Evolutionary conservation across 2,329 filamentous ascomycete genomes (phyloP), one percentile per base, ranked within the genome.

Genomic region (Apiospora malaysiana): DNA sequence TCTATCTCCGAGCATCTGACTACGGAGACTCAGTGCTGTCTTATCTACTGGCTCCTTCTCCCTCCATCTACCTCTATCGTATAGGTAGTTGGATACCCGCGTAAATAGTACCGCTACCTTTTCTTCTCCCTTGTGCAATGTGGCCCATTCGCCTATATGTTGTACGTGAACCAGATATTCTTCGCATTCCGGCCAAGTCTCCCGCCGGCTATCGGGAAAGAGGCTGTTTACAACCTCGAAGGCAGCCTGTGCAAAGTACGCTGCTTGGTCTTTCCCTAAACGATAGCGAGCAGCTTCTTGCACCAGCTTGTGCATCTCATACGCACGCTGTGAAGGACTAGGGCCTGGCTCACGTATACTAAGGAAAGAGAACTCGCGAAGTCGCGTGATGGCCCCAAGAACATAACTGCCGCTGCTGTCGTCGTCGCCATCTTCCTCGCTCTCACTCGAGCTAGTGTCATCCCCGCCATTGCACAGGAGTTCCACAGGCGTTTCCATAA

Each of bases 291-390:
- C 69, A 21, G 77, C 78, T 66, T 79, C 76, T 66, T 80, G 78
- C 2, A 79, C 77, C 1, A 80, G 76, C 70, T 76, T 79, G 66
- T 81, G 78, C 72, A 81, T 76, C 69, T 81, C 76, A 69, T 79
- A 81, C 14, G 40, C 74, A 10, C 49, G 42, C 0, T 51, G 49
- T 4, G 70, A 46, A 1, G 71, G 56, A 18, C 68, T 69, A 21
- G 56, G 25, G 21, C 12, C 65, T 7, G 70, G 72, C 27, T 71
- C 56, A 40, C 56, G 56, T 37, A 40, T n/a, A 21, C 69, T 71
- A 0, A 82, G 68, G 67, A 83, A 82, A 0, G 80, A 82, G 47
- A 81, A 81, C 32, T 82, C 76, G 43, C 74, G 71, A 0, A 82
- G 78, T 12, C 76, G 78, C 7, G 71, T 70, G 14, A 78, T 68